Evolutionary conservation across 257 asterid genomes (phyloP).

Genomic region (Sherardia arvensis): DNA sequence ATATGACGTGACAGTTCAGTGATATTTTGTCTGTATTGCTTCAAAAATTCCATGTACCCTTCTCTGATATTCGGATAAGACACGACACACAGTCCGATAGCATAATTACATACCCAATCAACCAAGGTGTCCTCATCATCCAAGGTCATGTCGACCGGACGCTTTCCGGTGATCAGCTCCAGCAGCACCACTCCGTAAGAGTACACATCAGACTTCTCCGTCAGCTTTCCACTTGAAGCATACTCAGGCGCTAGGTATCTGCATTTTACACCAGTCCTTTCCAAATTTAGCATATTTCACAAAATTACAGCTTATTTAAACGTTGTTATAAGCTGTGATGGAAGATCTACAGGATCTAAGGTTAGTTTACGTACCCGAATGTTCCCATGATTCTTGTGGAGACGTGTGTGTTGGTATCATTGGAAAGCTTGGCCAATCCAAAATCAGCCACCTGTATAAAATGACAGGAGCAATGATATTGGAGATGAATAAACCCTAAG

Average conservation of each 20-base stretch:
- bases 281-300: not conserved
- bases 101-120: slow-evolving; percentile 96
- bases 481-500: not conserved
- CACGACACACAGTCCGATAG: too few relatives aligned
- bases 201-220: slow-evolving; percentile 82
- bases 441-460: slow-evolving; percentile 97
- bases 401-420: slow-evolving; percentile 70
- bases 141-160: slow-evolving; percentile 45
- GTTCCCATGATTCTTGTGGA: slow-evolving; percentile 98
- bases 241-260: slow-evolving; percentile 93
- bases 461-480: too few relatives aligned
- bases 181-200: slow-evolving; percentile 77
- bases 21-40: too few relatives aligned
- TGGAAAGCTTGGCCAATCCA: slow-evolving; percentile 82
- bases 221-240: slow-evolving; percentile 86
- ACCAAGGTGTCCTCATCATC: slow-evolving; percentile 74
- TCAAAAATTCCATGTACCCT: too few relatives aligned
- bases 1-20: too few relatives aligned
- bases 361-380: slow-evolving; percentile 46
- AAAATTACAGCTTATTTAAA: not conserved
- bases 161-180: slow-evolving; percentile 74
- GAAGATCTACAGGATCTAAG: too few relatives aligned
- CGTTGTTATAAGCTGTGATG: too few relatives aligned
- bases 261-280: not conserved
- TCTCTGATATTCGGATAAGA: too few relatives aligned